Conservation (phyloP, 441 rosid genomes). For the Omphalea diandra region DNA sequence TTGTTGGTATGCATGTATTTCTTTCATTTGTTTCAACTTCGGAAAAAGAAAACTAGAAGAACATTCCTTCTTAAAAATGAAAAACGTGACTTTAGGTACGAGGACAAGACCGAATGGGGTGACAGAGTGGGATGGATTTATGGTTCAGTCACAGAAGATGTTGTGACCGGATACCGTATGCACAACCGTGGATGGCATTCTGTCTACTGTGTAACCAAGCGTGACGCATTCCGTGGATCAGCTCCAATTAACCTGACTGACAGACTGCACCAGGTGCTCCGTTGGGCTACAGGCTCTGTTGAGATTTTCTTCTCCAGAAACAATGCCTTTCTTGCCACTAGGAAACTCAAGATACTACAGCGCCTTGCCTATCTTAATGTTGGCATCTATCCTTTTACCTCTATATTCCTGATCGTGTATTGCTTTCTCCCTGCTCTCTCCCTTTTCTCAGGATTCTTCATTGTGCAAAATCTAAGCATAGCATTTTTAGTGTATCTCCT, state of each 20-base stretch:
- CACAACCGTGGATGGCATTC: slow-evolving; percentile 96
- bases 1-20: slow-evolving; percentile 54
- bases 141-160: slow-evolving; percentile 90
- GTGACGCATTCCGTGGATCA: slow-evolving; percentile 80
- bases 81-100: slow-evolving; percentile 44
- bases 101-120: slow-evolving; percentile 94
- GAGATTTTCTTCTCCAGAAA: slow-evolving; percentile 89
- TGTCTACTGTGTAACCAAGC: slow-evolving; percentile 74
- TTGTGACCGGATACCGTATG: slow-evolving; percentile 88
- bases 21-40: background rate
- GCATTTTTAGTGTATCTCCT: slow-evolving; percentile 63
- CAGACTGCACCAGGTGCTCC: slow-evolving; percentile 79
- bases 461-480: slow-evolving; percentile 58
- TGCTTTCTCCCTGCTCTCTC: slow-evolving; percentile 94
- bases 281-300: slow-evolving; percentile 93
- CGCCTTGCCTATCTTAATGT: slow-evolving; percentile 80
- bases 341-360: slow-evolving; percentile 66
- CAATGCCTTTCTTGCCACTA: slow-evolving; percentile 66
- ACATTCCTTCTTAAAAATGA: background rate
- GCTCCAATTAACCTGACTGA: slow-evolving; percentile 90
- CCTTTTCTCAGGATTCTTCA: slow-evolving; percentile 84
- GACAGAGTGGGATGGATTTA: slow-evolving; percentile 91
- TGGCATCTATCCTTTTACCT: slow-evolving; percentile 84
- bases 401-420: slow-evolving; percentile 75
- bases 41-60: no score